phyloP scores from a whole-genome alignment of 139 green algal species.

The Chlorella sp. region DNA sequence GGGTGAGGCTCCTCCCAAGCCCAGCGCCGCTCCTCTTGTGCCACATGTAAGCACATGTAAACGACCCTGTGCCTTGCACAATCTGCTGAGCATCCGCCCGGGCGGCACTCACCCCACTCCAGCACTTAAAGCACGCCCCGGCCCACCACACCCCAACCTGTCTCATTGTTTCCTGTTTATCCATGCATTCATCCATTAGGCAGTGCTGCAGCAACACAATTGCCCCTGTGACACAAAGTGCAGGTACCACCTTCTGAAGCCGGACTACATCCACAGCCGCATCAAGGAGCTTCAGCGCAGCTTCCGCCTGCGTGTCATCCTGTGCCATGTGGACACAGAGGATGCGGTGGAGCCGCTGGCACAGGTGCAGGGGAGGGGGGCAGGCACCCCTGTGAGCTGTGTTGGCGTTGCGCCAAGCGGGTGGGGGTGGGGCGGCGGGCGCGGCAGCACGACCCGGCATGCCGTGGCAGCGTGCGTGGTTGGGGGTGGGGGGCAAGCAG shows the following conservation, averaged over 20 bases:
- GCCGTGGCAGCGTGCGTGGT: too few relatives aligned
- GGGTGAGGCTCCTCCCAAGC: too few relatives aligned
- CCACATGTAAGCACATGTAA: too few relatives aligned
- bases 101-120: not conserved
- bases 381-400: too few relatives aligned
- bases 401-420: too few relatives aligned
- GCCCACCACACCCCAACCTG: not conserved
- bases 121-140: not conserved
- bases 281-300: conserved; percentile 83
- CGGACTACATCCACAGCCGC: conserved; percentile 88
- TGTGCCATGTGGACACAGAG: conserved; percentile 91
- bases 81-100: too few relatives aligned
- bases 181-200: too few relatives aligned
- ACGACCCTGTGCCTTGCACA: too few relatives aligned
- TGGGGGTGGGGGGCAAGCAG: too few relatives aligned
- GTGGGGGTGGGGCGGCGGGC: not conserved
- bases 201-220: too few relatives aligned
- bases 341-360: conserved; percentile 81
- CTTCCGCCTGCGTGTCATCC: conserved; percentile 82
- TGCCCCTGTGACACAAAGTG: not conserved
- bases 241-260: conserved; percentile 95
- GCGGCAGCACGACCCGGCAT: conserved; percentile 1
- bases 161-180: too few relatives aligned
- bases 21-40: too few relatives aligned
- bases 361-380: conserved; percentile 56